Conservation (phyloP, 163 green algal genomes). For the Scenedesmus sp. region DNA sequence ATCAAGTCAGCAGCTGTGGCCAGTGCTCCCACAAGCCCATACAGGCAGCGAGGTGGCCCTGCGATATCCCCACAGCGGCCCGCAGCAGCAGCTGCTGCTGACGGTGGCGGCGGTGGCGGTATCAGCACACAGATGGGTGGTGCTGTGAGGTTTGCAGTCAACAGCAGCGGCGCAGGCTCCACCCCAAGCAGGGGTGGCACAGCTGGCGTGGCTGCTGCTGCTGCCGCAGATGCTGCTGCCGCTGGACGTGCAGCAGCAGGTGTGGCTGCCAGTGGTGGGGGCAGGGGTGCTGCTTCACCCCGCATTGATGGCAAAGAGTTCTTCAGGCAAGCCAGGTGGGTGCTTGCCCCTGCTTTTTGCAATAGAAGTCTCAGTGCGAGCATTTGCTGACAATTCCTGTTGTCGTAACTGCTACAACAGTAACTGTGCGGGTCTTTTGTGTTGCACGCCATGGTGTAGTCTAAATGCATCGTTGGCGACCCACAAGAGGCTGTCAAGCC, state of each 20-base stretch:
- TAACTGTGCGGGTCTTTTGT: background rate
- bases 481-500: too few relatives aligned
- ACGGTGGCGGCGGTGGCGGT: background rate
- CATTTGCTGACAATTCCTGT: background rate
- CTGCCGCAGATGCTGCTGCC: background rate
- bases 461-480: too few relatives aligned
- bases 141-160: conserved; percentile 6
- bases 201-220: background rate
- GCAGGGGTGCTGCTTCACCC: conserved; percentile 16
- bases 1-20: background rate
- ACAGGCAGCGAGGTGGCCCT: background rate
- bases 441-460: too few relatives aligned
- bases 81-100: conserved; percentile 31
- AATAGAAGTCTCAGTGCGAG: background rate
- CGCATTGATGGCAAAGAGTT: conserved; percentile 84
- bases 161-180: background rate
- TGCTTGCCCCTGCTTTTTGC: background rate
- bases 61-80: background rate
- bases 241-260: background rate
- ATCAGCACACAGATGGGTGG: background rate
- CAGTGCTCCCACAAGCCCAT: background rate
- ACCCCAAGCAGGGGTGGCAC: conserved; percentile 1
- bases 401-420: background rate
- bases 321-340: conserved; percentile 75
- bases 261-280: background rate